A percentile compares a stretch with the other conserved stretches of the same genome.
Evolutionary conservation across 2,329 filamentous ascomycete species (phyloP).

Genomic region (Neopestalotiopsis rosae): DNA sequence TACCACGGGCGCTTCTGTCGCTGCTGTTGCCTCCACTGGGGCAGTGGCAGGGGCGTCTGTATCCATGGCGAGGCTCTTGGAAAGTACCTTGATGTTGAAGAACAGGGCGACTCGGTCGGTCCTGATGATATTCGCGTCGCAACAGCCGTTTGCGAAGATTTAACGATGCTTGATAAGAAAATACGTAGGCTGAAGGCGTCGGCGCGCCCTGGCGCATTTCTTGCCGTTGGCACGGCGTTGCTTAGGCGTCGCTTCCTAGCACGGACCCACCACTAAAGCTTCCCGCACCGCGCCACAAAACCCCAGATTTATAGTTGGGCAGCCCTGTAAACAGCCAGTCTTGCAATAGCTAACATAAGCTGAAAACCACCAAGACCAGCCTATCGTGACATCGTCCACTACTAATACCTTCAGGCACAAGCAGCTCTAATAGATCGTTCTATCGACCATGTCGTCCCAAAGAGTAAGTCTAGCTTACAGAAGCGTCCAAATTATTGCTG

Average conservation of each 20-base stretch:
- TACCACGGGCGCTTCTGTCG: conserved; percentile 42
- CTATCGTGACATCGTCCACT: background rate
- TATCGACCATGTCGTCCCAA: conserved; percentile 31
- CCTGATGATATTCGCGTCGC: background rate
- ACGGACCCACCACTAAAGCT: background rate
- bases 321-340: background rate
- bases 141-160: background rate
- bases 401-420: background rate
- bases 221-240: background rate
- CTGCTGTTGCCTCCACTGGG: conserved; percentile 11
- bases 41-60: background rate
- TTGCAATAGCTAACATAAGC: background rate
- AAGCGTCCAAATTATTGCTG: background rate
- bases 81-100: background rate
- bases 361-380: conserved; percentile 3
- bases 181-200: background rate
- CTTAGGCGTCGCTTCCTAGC: background rate
- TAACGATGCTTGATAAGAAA: background rate
- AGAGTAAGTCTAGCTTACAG: conserved; percentile 33
- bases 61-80: background rate
- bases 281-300: background rate
- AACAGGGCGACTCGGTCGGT: background rate
- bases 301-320: background rate
- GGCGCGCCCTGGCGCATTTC: background rate
- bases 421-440: background rate